A percentile compares a stretch with the other conserved stretches of the same genome.
phyloP scores from a whole-genome alignment of 2,329 filamentous ascomycete genomes.

The Aspergillus sp. region DNA sequence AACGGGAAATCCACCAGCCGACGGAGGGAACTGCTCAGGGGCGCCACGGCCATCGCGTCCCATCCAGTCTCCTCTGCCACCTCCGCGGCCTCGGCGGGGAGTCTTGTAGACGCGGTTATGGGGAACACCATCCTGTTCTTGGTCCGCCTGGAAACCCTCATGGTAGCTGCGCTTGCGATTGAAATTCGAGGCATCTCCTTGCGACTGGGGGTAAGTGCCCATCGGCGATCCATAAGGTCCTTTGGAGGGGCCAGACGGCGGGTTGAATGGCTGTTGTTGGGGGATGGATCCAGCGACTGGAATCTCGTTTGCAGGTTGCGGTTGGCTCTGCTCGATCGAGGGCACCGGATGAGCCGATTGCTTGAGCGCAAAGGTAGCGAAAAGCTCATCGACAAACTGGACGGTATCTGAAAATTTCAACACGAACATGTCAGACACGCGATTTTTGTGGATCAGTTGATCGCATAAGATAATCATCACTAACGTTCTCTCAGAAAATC shows the following conservation, averaged over 20 bases:
- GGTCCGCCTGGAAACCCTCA: conserved; percentile 49
- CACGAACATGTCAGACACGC: conserved; percentile 11
- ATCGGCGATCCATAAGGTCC: conserved; percentile 21
- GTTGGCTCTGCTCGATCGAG: conserved; percentile 21
- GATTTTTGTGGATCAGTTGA: background rate
- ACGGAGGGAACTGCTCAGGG: conserved; percentile 26
- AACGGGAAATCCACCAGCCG: conserved; percentile 33
- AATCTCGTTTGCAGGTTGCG: conserved; percentile 22
- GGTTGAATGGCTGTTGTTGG: conserved; percentile 14
- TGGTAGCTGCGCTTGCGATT: conserved; percentile 55
- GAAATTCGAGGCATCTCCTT: conserved; percentile 25
- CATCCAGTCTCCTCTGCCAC: conserved; percentile 45
- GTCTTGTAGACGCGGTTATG: conserved; percentile 51
- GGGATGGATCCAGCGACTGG: conserved; percentile 18
- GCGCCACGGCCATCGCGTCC: conserved; percentile 28
- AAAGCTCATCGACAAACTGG: conserved; percentile 57
- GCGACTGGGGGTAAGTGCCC: conserved; percentile 16
- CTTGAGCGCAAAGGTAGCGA: conserved; percentile 51
- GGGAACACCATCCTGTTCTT: conserved; percentile 42
- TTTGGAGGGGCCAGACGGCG: conserved; percentile 17
- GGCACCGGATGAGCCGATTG: conserved; percentile 26
- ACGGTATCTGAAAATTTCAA: conserved; percentile 43
- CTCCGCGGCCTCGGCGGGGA: conserved; percentile 38
- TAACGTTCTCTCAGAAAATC: conserved; percentile 58
- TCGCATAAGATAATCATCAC: conserved; percentile 15